A percentile compares a stretch with the other conserved stretches of the same genome.
These are phyloP conservation scores for Terana coerulea DNA, from an alignment of 768 basidiomycete genomes.

Conservation along the genomic window DNA sequence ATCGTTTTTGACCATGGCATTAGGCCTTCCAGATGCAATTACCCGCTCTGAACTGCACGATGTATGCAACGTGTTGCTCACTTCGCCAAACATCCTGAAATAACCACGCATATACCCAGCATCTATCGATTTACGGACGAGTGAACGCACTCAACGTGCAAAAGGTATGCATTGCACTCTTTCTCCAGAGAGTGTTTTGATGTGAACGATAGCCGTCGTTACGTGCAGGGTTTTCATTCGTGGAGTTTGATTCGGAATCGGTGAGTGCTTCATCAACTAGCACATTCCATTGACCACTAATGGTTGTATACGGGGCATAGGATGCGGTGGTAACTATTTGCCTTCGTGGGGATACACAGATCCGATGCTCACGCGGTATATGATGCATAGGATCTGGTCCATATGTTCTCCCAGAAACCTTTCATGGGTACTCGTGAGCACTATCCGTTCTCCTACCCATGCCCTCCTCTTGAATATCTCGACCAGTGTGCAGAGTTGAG, in stretches of 20 bases:
- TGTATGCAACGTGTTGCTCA: too few species aligned
- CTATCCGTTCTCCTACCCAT: not conserved
- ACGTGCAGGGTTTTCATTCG: slow-evolving; percentile 30
- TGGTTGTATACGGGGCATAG: too few species aligned
- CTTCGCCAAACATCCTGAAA: too few species aligned
- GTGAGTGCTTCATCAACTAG: slow-evolving; percentile 17
- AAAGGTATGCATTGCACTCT: not conserved
- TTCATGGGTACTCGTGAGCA: slow-evolving; percentile 16
- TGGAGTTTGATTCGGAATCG: slow-evolving; percentile 32
- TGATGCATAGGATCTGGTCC: slow-evolving; percentile 19
- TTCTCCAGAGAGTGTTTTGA: too few species aligned
- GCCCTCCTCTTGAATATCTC: not conserved
- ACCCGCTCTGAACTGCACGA: not conserved
- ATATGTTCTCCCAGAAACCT: slow-evolving; percentile 9
- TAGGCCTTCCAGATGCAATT: not conserved
- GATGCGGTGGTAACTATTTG: too few species aligned
- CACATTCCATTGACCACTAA: too few species aligned
- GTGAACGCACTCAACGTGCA: slow-evolving; percentile 14
- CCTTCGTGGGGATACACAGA: too few species aligned
- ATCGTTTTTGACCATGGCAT: not conserved
- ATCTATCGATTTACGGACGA: slow-evolving; percentile 15
- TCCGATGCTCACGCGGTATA: too few species aligned
- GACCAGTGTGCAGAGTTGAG: slow-evolving; percentile 14
- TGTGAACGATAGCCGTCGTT: too few species aligned
- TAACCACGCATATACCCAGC: slow-evolving; percentile 8